Conservation (phyloP, 768 basidiomycete genomes). For the Ephemerocybe angulata region DNA sequence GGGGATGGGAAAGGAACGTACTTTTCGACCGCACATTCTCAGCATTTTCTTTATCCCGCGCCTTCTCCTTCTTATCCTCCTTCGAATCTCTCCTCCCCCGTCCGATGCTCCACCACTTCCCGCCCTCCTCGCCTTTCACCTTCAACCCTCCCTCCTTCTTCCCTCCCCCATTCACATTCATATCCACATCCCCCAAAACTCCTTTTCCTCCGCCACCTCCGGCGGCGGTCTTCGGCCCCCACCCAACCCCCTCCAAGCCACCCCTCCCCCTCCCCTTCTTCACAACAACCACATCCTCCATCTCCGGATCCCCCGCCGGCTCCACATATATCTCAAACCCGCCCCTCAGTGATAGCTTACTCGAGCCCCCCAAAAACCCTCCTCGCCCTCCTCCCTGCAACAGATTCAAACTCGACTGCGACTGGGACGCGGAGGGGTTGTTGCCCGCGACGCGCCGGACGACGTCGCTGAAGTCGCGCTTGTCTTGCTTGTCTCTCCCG, state of each 20-base stretch:
- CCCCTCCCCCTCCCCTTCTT: slow-evolving; percentile 73
- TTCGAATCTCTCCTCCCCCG: slow-evolving; percentile 72
- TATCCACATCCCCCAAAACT: slow-evolving; percentile 49
- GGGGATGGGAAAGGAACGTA: slow-evolving; percentile 22
- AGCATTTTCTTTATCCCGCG: slow-evolving; percentile 37
- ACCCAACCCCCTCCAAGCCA: slow-evolving; percentile 56
- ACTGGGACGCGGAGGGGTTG: background rate
- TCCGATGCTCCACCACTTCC: slow-evolving; percentile 82
- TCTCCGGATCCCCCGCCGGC: slow-evolving; percentile 57
- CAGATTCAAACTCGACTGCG: too few relatives aligned
- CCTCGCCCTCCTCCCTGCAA: too few relatives aligned
- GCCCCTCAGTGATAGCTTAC: slow-evolving; percentile 22
- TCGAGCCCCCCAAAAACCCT: background rate
- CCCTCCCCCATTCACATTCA: slow-evolving; percentile 16
- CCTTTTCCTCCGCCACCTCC: background rate
- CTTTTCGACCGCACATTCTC: slow-evolving; percentile 37
- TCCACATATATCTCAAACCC: slow-evolving; percentile 75
- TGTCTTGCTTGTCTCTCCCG: slow-evolving; percentile 27
- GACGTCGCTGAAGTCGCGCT: slow-evolving; percentile 58
- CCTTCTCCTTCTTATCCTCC: slow-evolving; percentile 48
- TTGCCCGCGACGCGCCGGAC: slow-evolving; percentile 44
- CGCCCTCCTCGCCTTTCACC: slow-evolving; percentile 29
- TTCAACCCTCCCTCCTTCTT: slow-evolving; percentile 31
- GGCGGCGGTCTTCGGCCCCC: slow-evolving; percentile 25
- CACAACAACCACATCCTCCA: slow-evolving; percentile 67